Evolutionary conservation across 179 eudicot species (phyloP).

Genomic region (Silene noctiflora): DNA sequence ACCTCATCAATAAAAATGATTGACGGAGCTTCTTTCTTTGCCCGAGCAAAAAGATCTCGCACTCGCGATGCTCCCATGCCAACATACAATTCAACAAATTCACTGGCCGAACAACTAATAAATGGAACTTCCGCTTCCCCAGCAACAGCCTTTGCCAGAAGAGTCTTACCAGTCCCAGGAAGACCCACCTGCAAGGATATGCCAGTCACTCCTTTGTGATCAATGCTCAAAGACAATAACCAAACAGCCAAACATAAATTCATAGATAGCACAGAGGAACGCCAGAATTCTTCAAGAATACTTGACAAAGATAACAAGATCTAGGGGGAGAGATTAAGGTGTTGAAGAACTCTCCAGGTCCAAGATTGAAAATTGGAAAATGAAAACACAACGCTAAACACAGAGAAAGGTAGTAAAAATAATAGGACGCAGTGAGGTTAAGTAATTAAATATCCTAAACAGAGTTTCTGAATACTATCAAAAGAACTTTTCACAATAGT

Average conservation of each 20-base stretch:
- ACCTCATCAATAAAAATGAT: conserved; percentile 97
- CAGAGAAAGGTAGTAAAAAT: not conserved
- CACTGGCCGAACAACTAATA: conserved; percentile 95
- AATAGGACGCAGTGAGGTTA: not conserved
- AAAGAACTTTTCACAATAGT: not conserved
- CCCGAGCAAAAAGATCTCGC: conserved; percentile 93
- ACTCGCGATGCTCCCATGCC: conserved; percentile 99
- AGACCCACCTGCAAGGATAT: conserved; percentile 82
- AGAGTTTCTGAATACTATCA: conserved; percentile 5
- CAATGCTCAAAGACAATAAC: conserved; percentile 7
- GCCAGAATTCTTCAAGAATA: conserved; percentile 4
- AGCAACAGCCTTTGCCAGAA: conserved; percentile 97
- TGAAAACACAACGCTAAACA: not conserved
- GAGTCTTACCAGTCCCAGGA: conserved; percentile 98
- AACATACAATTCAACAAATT: conserved; percentile 90
- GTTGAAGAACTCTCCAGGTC: not conserved
- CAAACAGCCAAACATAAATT: not conserved
- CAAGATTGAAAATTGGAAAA: not conserved
- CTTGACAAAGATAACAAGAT: conserved; percentile 3
- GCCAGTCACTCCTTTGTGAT: conserved; percentile 15
- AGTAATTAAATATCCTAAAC: not conserved
- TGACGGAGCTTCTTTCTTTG: conserved; percentile 94
- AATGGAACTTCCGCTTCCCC: conserved; percentile 99
- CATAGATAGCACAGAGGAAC: conserved; percentile 4
- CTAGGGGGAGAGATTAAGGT: not conserved